A percentile compares a stretch with the other conserved stretches of the same genome.
Evolutionary conservation across 441 rosid genomes (phyloP).

Genomic region (Mallotus repandus): DNA sequence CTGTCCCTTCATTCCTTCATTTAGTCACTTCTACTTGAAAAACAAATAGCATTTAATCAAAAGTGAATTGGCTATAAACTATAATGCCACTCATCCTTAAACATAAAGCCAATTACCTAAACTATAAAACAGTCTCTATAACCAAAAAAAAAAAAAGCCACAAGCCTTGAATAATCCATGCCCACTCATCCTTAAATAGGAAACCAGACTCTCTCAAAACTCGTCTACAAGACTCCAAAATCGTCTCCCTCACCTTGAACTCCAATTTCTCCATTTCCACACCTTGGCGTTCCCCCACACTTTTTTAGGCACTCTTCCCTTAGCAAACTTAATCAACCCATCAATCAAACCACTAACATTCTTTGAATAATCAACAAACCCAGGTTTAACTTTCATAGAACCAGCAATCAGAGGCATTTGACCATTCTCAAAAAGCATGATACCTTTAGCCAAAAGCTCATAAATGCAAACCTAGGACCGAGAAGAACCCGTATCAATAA

Average conservation of each 20-base stretch:
- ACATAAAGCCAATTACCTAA: background rate
- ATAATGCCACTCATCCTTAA: background rate
- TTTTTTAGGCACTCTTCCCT: constrained; percentile 32
- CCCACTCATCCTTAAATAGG: constrained; percentile 48
- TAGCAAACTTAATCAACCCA: constrained; percentile 35
- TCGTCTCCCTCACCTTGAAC: constrained; percentile 15
- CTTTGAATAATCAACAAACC: constrained; percentile 23
- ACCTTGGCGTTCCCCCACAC: constrained; percentile 39
- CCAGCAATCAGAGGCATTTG: constrained; percentile 28
- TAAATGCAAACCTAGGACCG: constrained; percentile 31
- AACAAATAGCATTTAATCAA: too few species aligned
- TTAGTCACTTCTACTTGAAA: too few species aligned
- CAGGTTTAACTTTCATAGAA: constrained; percentile 24
- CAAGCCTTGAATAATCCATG: constrained; percentile 33
- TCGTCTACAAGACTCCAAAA: constrained; percentile 33
- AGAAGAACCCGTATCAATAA: constrained; percentile 29
- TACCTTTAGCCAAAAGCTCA: constrained; percentile 39
- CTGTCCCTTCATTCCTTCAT: too few species aligned
- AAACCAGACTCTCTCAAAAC: constrained; percentile 43
- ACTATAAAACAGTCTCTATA: background rate
- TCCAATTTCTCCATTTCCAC: constrained; percentile 25
- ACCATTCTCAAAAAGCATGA: constrained; percentile 24
- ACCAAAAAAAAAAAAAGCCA: background rate
- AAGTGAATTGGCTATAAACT: too few species aligned
- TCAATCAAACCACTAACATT: constrained; percentile 26